phyloP scores from a whole-genome alignment of 768 basidiomycete species.

The Saitozyma podzolica region DNA sequence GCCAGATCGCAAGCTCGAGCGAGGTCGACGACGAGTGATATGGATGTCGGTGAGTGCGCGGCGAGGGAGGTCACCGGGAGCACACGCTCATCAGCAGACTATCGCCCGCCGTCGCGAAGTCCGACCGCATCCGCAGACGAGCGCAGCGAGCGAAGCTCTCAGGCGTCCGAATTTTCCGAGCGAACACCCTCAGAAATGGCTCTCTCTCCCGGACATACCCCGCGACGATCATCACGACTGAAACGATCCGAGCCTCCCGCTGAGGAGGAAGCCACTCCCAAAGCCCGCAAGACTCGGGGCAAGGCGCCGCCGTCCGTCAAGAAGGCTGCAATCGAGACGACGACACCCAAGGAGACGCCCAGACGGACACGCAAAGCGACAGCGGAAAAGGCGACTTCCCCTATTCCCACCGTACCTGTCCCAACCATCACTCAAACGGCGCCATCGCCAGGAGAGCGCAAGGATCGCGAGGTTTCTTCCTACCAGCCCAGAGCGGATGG shows the following conservation, averaged over 20 bases:
- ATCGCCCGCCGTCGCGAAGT: constrained; percentile 5
- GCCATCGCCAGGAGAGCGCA: constrained; percentile 26
- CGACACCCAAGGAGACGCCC: constrained; percentile 20
- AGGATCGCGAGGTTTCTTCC: background rate
- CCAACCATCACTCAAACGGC: constrained; percentile 46
- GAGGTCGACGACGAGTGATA: constrained; percentile 6
- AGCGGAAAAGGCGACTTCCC: constrained; percentile 28
- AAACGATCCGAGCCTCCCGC: constrained; percentile 14
- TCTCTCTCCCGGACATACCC: constrained; percentile 29
- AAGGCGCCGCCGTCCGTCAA: constrained; percentile 17
- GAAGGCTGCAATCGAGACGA: constrained; percentile 21
- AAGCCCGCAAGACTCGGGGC: constrained; percentile 15
- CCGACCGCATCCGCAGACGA: constrained; percentile 2
- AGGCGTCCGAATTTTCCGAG: constrained; percentile 1
- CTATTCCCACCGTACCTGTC: constrained; percentile 25
- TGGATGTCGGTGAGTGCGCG: constrained; percentile 10
- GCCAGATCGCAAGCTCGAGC: constrained; percentile 12
- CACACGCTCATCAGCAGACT: constrained; percentile 1
- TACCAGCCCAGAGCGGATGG: constrained; percentile 33
- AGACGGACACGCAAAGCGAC: constrained; percentile 22
- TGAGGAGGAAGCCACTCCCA: constrained; percentile 28
- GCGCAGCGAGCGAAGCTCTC: constrained; percentile 3
- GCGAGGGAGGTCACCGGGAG: too few relatives aligned
- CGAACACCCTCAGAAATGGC: constrained; percentile 1
- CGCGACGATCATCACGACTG: constrained; percentile 37